Base-by-base conservation (phyloP, 352 stramenopile genomes). In the Pythium aristosporum region DNA sequence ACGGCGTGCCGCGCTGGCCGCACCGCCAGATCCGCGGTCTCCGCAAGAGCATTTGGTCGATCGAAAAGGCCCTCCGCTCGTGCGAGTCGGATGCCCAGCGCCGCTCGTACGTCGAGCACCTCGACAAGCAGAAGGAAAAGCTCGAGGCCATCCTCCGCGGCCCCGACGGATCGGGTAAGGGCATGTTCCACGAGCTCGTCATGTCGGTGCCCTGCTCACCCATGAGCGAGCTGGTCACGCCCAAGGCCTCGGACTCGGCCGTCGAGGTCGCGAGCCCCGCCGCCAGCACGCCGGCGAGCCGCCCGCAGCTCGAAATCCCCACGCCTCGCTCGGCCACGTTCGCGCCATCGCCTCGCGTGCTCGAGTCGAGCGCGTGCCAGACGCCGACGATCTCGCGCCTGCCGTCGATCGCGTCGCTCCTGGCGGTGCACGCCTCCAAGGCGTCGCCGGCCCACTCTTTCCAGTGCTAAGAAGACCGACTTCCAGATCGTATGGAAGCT, bases 31-130 rank as follows among this genome's bases (percentile, higher is more conserved):
- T 92, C 57, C 77, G 79, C 37, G 80, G 79, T 21, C 77, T 89
- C 13, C 80, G 79, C 52, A 91, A 89, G 71, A 88, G 80, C 69
- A 87, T 89, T 59, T 88, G 76, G 76, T 92, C 82, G 18, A 92
- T 92, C 47, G 79, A 89, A 66, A 92, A 92, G 63, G 77, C 78
- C 41, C 71, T 89, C 39, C 77, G 77, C 42, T 85, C 72, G 71
- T 87, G 79, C 67, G 77, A 89, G 23, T 87, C 77, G 3, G 80
- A 89, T 56, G 65, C 70, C 4, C 79, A 89, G 57, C 76, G 76
- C 41, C 75, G 69, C 15, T 91, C 82, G 36, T 91, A 91, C 78
- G 75, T 78, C 44, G 77, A 88, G 57, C 82, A 91, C 71, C 69
- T 91, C 46, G 71, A 87, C 46, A 88, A 88, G 68, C 82, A 91